Base-by-base conservation (phyloP, 2,329 filamentous ascomycete species). In the Colletotrichum eleusines region DNA sequence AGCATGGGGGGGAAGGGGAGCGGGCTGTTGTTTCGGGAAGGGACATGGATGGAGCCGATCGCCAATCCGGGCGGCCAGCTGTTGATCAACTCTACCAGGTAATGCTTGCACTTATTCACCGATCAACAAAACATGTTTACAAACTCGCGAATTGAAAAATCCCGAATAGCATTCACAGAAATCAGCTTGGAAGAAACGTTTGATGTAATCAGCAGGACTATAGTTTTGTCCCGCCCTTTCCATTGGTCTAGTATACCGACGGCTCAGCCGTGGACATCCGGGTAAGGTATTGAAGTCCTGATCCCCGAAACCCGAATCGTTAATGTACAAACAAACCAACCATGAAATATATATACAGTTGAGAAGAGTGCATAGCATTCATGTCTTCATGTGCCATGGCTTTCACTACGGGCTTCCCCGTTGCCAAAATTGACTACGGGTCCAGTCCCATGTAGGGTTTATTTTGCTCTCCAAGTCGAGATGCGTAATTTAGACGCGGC, bases 271-370 rank as follows among this genome's bases (percentile, higher is more conserved):
- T 12, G 16, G 14, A 46, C n/a, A 61, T 16, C 59, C 51, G 53
- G 20, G 11, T 44, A 0, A 23, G n/a, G 20, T 20, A n/a, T 35
- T 51, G 40, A 55, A 69, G 64, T 63, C 60, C 42, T 42, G 54
- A 31, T 62, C 57, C 40, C 1, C 42, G 7, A 66, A 48, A 44
- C 63, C 65, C 58, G 63, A 58, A 42, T 26, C 7, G 23, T 28
- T 57, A 55, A 48, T 71, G 53, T 71, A 63, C 69, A 69, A 54
- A 59, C 58, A 46, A 63, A 63, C 68, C 31, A 59, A 59, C 9
- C 40, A 33, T 58, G 16, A 50, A 59, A 71, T 71, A 69, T 71
- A 69, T 71, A 46, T 71, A 71, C 69, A 55, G 31, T n/a, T 69
- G 68, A 71, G 67, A 66, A 63, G 53, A 54, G 60, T 63, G 58